A percentile compares a stretch with the other conserved stretches of the same genome.
Conservation (phyloP, 192 early-diverging fungal species). For the Coemansia sp. region DNA sequence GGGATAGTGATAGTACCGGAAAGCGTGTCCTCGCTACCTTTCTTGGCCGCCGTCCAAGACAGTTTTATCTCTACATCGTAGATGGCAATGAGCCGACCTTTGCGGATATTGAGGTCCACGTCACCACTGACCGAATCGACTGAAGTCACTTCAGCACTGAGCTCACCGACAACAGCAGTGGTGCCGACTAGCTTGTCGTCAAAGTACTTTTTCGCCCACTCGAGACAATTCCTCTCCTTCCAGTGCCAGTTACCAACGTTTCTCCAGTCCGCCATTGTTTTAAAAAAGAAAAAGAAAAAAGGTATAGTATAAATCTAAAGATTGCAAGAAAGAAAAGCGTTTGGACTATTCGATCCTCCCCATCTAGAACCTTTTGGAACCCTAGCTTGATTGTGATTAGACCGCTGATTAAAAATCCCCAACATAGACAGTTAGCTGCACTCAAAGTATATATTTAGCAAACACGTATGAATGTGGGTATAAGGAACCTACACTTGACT, state of each 20-base stretch:
- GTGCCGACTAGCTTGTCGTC: conserved; percentile 64
- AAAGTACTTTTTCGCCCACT: conserved; percentile 90
- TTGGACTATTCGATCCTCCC: not conserved
- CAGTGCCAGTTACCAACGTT: conserved; percentile 77
- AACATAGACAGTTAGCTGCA: no score
- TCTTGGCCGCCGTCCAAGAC: conserved; percentile 65
- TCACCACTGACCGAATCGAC: conserved; percentile 80
- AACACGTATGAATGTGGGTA: no score
- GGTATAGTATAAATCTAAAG: not conserved
- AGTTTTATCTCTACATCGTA: conserved; percentile 84
- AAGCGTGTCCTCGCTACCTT: conserved; percentile 38
- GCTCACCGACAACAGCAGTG: conserved; percentile 59
- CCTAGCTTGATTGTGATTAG: not conserved
- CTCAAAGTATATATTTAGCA: no score
- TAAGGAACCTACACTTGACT: no score
- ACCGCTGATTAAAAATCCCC: not conserved
- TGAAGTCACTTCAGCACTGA: conserved; percentile 57
- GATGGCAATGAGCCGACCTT: conserved; percentile 94
- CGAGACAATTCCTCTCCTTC: conserved; percentile 93
- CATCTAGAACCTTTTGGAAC: conserved; percentile 2
- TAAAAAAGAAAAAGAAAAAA: not conserved
- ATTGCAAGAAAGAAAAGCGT: not conserved
- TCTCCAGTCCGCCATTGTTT: conserved; percentile 72
- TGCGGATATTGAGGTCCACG: conserved; percentile 93
- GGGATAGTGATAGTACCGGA: conserved; percentile 83